These are phyloP conservation scores for Aspergillus sp. DNA, from an alignment of 2,329 filamentous ascomycete species.

Conservation along the genomic window DNA sequence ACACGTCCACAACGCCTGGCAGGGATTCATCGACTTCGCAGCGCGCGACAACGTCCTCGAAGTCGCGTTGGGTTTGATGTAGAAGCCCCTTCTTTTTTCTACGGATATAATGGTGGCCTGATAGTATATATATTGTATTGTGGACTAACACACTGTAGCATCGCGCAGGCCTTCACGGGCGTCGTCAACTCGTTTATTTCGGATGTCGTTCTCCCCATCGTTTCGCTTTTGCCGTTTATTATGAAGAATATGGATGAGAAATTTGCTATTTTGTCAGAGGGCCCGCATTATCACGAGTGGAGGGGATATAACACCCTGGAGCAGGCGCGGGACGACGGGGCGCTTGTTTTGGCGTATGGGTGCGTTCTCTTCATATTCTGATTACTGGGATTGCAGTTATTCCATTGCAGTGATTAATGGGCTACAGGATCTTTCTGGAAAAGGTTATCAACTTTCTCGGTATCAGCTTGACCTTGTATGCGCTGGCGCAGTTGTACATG, in stretches of 20 bases:
- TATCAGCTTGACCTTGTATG: conserved; percentile 65
- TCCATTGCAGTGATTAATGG: background rate
- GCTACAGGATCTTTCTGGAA: conserved; percentile 29
- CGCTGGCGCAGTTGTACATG: conserved; percentile 63
- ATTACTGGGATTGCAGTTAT: background rate
- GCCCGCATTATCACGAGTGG: conserved; percentile 52
- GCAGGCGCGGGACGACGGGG: conserved; percentile 69
- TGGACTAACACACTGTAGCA: conserved; percentile 18
- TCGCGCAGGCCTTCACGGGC: conserved; percentile 69
- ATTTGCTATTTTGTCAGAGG: conserved; percentile 64
- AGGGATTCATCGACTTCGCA: conserved; percentile 70
- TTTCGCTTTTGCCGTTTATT: conserved; percentile 68
- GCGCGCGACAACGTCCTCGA: conserved; percentile 73
- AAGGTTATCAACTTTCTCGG: conserved; percentile 65
- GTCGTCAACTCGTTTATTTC: conserved; percentile 71
- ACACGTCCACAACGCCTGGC: conserved; percentile 54
- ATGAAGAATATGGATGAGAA: conserved; percentile 72
- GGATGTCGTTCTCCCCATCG: conserved; percentile 67
- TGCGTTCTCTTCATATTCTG: conserved; percentile 26
- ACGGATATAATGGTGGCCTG: too few species aligned
- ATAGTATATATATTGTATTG: too few species aligned
- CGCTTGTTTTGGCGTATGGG: conserved; percentile 71
- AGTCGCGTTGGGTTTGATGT: conserved; percentile 75
- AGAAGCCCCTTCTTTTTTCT: background rate
- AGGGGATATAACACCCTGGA: conserved; percentile 68